Percentiles rank a stretch among this genome's conserved stretches.
These are phyloP conservation scores for Withania somnifera DNA, from an alignment of 305 asterid species.

Conservation along the genomic window DNA sequence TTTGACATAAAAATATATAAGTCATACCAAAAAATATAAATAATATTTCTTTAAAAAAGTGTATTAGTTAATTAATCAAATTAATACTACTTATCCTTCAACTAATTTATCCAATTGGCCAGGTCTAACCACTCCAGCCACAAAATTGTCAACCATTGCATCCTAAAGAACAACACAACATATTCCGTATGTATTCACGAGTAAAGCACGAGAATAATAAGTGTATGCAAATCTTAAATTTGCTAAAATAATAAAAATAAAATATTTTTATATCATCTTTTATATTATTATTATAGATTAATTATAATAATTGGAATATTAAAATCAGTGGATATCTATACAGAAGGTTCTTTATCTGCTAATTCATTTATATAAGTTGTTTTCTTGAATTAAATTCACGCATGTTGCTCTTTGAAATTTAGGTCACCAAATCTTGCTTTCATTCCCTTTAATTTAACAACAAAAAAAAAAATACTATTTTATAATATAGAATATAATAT, in stretches of 20 bases:
- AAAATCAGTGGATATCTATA: no score
- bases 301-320: no score
- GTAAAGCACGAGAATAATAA: no score
- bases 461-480: not conserved
- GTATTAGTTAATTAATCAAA: not conserved
- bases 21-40: not conserved
- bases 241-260: not conserved
- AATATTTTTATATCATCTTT: not conserved
- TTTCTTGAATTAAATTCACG: conserved; percentile 7
- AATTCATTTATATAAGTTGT: not conserved
- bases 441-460: conserved; percentile 5
- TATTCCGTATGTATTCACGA: no score
- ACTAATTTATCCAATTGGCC: not conserved
- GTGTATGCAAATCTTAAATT: no score
- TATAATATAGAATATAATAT: conserved; percentile 5
- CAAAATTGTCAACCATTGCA: not conserved
- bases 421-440: conserved; percentile 27
- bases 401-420: conserved; percentile 7
- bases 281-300: no score
- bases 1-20: no score
- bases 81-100: not conserved
- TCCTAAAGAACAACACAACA: not conserved
- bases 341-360: not conserved
- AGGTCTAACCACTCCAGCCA: not conserved
- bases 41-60: not conserved